These are phyloP conservation scores for Zygoascus hellenicus DNA, from an alignment of 1,139 yeast genomes.

Conservation along the genomic window DNA sequence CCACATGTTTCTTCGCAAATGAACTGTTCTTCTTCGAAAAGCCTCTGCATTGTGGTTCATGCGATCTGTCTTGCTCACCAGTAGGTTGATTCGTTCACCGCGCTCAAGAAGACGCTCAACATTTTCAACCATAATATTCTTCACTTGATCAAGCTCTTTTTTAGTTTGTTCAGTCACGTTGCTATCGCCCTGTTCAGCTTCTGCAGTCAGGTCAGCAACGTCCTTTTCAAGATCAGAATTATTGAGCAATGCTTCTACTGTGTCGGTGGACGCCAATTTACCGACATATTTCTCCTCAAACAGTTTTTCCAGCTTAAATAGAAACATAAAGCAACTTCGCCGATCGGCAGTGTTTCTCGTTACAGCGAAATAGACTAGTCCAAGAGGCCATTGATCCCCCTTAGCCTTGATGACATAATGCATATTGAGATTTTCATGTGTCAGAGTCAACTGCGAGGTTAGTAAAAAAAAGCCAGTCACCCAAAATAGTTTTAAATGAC, in stretches of 20 bases:
- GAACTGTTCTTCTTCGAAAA: constrained; percentile 66
- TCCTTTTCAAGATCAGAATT: constrained; percentile 14
- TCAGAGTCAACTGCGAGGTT: constrained; percentile 25
- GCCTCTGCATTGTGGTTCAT: constrained; percentile 63
- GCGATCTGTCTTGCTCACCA: constrained; percentile 78
- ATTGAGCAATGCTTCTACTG: constrained; percentile 11
- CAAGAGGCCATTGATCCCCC: constrained; percentile 24
- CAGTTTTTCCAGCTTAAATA: constrained; percentile 28
- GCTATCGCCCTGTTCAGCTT: constrained; percentile 27
- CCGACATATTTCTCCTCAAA: constrained; percentile 15
- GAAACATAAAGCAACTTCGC: constrained; percentile 31
- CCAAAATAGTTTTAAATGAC: too few relatives aligned
- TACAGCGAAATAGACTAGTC: constrained; percentile 32
- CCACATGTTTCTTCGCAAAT: constrained; percentile 55
- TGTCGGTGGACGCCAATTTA: constrained; percentile 14
- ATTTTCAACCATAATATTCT: constrained; percentile 38
- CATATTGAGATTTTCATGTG: constrained; percentile 32
- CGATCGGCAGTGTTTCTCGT: constrained; percentile 28
- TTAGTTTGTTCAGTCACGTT: constrained; percentile 29
- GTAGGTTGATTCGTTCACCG: constrained; percentile 68
- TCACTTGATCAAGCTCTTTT: constrained; percentile 37
- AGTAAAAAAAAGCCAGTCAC: neutral
- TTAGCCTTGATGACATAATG: constrained; percentile 32
- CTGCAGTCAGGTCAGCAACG: constrained; percentile 19
- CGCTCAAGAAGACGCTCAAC: constrained; percentile 54